Evolutionary conservation across 1,284 basidiomycete genomes (phyloP), one percentile per base, ranked within the genome.

Genomic region (Trametes pubescens): DNA sequence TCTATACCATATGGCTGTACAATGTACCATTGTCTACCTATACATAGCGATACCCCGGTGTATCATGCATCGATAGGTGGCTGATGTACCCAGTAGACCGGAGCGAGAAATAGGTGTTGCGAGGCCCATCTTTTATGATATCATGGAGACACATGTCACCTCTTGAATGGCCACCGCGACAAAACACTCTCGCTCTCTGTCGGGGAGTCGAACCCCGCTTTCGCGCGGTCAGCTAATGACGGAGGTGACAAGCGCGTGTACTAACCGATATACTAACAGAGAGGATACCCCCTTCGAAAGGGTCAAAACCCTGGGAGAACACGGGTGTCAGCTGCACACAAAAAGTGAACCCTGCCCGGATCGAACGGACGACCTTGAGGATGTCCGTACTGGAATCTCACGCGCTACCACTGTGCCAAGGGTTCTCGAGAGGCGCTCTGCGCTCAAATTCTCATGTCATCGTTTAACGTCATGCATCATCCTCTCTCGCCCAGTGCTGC

Each of bases 131-230:
- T n/a, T n/a, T n/a, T n/a, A n/a, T n/a, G n/a, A n/a, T n/a, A n/a
- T n/a, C n/a, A n/a, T n/a, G n/a, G n/a, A n/a, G n/a, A n/a, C n/a
- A n/a, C n/a, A n/a, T n/a, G 11, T 14, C 6, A 4, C 37, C 4
- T 38, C 37, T 7, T 18, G 14, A 43, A 16, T 18, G 18, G 40
- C 6, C 8, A 16, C 14, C 6, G 40, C 40, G 18, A 16, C 37
- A 38, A 43, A 43, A 43, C 6, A n/a, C 11, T 13, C 14, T 9
- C 21, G 1, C 76, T 77, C 75, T 73, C 74, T 76, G 76, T 74
- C 77, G 75, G 76, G 76, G 76, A 79, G 75, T 78, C 77, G 77
- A 78, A 78, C 77, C 76, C 77, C 75, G 77, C 77, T 78, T 74
- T 78, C 77, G 74, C 77, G 77, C 77, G 77, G 26, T 7, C 40